A percentile compares a stretch with the other conserved stretches of the same genome.
phyloP scores from a whole-genome alignment of 2,329 filamentous ascomycete genomes.

The Herpotrichia juniperi region DNA sequence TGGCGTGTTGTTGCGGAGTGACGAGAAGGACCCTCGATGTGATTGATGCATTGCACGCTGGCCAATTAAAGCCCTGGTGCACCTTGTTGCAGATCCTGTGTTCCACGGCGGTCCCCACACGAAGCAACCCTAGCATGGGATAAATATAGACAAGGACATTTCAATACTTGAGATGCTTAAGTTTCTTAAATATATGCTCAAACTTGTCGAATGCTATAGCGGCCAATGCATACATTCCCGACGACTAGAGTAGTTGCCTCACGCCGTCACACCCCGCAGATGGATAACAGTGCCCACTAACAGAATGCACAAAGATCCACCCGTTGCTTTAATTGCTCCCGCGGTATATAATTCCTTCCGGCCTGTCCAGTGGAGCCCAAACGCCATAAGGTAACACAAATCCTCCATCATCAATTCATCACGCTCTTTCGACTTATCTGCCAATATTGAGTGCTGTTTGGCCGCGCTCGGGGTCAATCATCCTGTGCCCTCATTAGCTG shows the following conservation, averaged over 20 bases:
- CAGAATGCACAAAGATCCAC: too few relatives aligned
- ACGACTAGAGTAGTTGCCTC: too few relatives aligned
- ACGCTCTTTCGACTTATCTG: background rate
- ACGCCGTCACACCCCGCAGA: too few relatives aligned
- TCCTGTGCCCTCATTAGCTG: slow-evolving; percentile 33
- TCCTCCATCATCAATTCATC: background rate
- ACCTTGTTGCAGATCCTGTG: slow-evolving; percentile 3
- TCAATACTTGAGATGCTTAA: background rate
- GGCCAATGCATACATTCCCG: background rate
- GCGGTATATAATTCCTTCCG: background rate
- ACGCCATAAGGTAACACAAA: background rate
- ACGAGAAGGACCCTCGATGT: slow-evolving; percentile 8
- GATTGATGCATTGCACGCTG: slow-evolving; percentile 1
- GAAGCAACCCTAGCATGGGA: background rate
- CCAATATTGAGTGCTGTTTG: slow-evolving; percentile 48
- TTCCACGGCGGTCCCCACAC: background rate
- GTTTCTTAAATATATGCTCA: background rate
- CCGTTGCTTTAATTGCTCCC: background rate
- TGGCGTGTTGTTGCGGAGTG: slow-evolving; percentile 26
- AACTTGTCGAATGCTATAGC: background rate
- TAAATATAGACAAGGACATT: slow-evolving; percentile 1
- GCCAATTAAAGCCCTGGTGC: background rate
- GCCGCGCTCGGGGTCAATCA: slow-evolving; percentile 59
- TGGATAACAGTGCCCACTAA: too few relatives aligned
- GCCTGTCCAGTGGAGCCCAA: background rate